A percentile compares a stretch with the other conserved stretches of the same genome.
phyloP scores from a whole-genome alignment of 1,139 yeast genomes.

The Saccharomycopsis hybrid region DNA sequence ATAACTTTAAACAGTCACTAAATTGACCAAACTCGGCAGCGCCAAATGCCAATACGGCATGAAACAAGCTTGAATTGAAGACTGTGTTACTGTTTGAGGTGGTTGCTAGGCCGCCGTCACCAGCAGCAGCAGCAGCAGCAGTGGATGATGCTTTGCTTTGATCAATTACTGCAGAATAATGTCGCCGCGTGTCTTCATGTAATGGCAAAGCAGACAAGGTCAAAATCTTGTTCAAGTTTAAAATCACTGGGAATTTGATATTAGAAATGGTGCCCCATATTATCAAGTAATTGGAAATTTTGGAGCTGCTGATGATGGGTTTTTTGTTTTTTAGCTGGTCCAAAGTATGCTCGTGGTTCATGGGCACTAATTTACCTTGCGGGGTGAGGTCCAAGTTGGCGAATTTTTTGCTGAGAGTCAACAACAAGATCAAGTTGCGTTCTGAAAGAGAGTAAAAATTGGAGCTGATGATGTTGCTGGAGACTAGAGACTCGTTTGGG shows the following conservation, averaged over 20 bases:
- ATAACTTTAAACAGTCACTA: constrained; percentile 22
- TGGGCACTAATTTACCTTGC: constrained; percentile 12
- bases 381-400: constrained; percentile 10
- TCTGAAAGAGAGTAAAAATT: constrained; percentile 24
- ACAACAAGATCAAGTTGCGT: constrained; percentile 26
- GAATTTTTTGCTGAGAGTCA: constrained; percentile 28
- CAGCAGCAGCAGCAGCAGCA: background rate
- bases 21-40: constrained; percentile 24
- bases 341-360: background rate
- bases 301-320: constrained; percentile 15
- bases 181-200: too few relatives aligned
- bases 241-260: constrained; percentile 22
- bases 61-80: constrained; percentile 20
- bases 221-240: constrained; percentile 22
- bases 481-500: constrained; percentile 6
- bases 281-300: constrained; percentile 23
- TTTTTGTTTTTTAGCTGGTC: constrained; percentile 6
- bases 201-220: constrained; percentile 10
- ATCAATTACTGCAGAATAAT: background rate
- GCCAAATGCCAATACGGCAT: constrained; percentile 24
- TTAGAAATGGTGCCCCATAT: constrained; percentile 26
- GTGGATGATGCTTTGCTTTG: background rate
- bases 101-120: background rate
- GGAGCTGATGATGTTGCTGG: constrained; percentile 16
- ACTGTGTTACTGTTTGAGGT: constrained; percentile 8